Percentiles rank a stretch among this genome's conserved stretches.
phyloP scores from a whole-genome alignment of 352 stramenopile genomes.

The Peronospora belbahrii region DNA sequence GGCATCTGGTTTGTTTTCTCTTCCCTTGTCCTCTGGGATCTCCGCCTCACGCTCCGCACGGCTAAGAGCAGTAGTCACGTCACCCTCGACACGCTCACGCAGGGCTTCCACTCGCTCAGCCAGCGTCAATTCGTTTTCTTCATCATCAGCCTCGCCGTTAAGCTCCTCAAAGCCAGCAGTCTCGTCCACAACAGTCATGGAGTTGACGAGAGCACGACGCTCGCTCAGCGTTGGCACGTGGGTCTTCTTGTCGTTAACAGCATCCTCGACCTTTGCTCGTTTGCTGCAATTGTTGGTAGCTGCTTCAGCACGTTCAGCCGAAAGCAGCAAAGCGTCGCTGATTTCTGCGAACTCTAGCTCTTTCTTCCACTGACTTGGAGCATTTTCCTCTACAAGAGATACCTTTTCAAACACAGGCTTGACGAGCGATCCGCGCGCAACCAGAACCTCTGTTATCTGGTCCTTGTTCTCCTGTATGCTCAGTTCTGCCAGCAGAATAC shows the following conservation, averaged over 20 bases:
- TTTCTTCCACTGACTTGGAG: slow-evolving; percentile 42
- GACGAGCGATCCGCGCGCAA: slow-evolving; percentile 61
- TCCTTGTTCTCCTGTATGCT: slow-evolving; percentile 21
- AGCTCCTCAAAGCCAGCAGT: slow-evolving; percentile 57
- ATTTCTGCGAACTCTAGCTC: slow-evolving; percentile 50
- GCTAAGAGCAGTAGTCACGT: slow-evolving; percentile 55
- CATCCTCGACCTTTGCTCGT: slow-evolving; percentile 47
- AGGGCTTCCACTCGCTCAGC: slow-evolving; percentile 71
- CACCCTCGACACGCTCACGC: slow-evolving; percentile 62
- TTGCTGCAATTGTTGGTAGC: slow-evolving; percentile 41
- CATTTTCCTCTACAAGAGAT: slow-evolving; percentile 47
- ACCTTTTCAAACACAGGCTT: slow-evolving; percentile 78
- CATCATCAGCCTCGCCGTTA: slow-evolving; percentile 34
- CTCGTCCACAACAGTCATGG: slow-evolving; percentile 54
- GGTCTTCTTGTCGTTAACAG: slow-evolving; percentile 41
- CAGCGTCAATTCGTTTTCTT: slow-evolving; percentile 57
- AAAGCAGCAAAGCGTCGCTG: slow-evolving; percentile 59
- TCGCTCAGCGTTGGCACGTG: slow-evolving; percentile 70
- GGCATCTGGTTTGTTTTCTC: slow-evolving; percentile 55
- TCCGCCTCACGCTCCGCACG: slow-evolving; percentile 40
- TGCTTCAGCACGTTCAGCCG: slow-evolving; percentile 23
- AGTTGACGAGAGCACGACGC: slow-evolving; percentile 47
- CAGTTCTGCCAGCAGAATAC: slow-evolving; percentile 39
- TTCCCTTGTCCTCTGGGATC: slow-evolving; percentile 22
- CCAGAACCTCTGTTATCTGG: slow-evolving; percentile 32